Evolutionary conservation across 371 early-diverging fungal genomes (phyloP).

Genomic region (Rhizopus stolonifer): DNA sequence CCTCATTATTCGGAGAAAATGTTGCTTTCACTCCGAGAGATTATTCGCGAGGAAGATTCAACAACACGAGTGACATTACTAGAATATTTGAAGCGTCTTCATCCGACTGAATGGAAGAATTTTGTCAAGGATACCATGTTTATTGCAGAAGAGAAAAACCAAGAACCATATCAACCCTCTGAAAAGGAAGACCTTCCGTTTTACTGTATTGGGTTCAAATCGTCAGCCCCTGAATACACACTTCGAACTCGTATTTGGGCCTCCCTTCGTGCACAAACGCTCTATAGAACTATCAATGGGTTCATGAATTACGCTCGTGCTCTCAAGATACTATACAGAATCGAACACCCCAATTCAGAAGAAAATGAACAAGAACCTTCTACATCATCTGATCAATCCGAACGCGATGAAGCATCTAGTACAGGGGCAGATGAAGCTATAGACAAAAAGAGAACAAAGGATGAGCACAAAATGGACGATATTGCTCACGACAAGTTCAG

Average conservation of each 20-base stretch:
- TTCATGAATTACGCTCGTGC: slow-evolving; percentile 91
- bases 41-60: slow-evolving; percentile 83
- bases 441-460: slow-evolving; percentile 28
- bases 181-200: slow-evolving; percentile 82
- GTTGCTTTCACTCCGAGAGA: slow-evolving; percentile 78
- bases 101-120: slow-evolving; percentile 87
- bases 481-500: slow-evolving; percentile 81
- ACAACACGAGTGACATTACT: slow-evolving; percentile 80
- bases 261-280: slow-evolving; percentile 83
- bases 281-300: slow-evolving; percentile 87
- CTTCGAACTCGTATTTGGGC: slow-evolving; percentile 90
- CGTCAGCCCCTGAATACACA: slow-evolving; percentile 81
- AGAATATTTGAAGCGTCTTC: slow-evolving; percentile 83
- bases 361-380: slow-evolving; percentile 32
- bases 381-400: not conserved
- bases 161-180: slow-evolving; percentile 14
- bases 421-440: slow-evolving; percentile 34
- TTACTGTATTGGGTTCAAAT: slow-evolving; percentile 83
- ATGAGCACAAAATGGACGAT: slow-evolving; percentile 59
- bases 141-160: slow-evolving; percentile 63
- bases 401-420: not conserved
- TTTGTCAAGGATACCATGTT: slow-evolving; percentile 90
- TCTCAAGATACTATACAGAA: slow-evolving; percentile 76
- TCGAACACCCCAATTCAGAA: slow-evolving; percentile 72
- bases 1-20: slow-evolving; percentile 92